Base-by-base conservation (phyloP, 352 stramenopile species). In the Phytophthora litchii region DNA sequence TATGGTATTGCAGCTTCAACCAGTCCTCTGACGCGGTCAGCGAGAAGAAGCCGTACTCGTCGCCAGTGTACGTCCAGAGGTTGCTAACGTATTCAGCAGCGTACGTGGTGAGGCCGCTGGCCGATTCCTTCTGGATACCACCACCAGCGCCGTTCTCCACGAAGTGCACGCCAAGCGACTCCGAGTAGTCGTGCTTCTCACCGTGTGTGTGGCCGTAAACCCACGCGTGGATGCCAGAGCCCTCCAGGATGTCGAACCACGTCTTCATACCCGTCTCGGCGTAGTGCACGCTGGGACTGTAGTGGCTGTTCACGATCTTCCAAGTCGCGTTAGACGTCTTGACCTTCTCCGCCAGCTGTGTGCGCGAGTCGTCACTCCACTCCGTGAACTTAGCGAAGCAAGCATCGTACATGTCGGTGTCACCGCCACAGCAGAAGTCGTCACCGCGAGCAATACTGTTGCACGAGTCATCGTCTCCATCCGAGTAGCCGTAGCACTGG, bases 81-180 rank as follows among this genome's bases (percentile, higher is more conserved):
- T 88, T 88, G 40, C 72, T 66, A 2, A 92, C 53, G 36, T 88
- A 86, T 16, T 73, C 54, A n/a, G 58, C 49, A 0, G 76, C 82
- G 34, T 83, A 83, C 27, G 67, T 62, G 7, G 83, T 79, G 34
- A 92, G 72, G 47, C 78, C 79, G 51, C 81, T 87, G 17, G 81
- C 74, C 32, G 86, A 89, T 47, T 89, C 78, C 47, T 88, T 89
- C 67, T 88, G 63, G 46, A 92, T 92, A 45, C 84, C 84, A 12
- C 84, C 82, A 37, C 80, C 82, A n/a, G 80, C 83, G 8, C 81
- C 83, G 38, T 92, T 92, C 50, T 91, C 81, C 9, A 92, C 68
- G 45, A 92, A 92, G 55, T 92, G 83, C 4, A 83, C 80, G 20
- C 70, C 72, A 36, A 86, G 59, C 29, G 52, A 61, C 16, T 67